Evolutionary conservation across 2,329 filamentous ascomycete species (phyloP).

Genomic region (Sporothrix pseudoabietina): DNA sequence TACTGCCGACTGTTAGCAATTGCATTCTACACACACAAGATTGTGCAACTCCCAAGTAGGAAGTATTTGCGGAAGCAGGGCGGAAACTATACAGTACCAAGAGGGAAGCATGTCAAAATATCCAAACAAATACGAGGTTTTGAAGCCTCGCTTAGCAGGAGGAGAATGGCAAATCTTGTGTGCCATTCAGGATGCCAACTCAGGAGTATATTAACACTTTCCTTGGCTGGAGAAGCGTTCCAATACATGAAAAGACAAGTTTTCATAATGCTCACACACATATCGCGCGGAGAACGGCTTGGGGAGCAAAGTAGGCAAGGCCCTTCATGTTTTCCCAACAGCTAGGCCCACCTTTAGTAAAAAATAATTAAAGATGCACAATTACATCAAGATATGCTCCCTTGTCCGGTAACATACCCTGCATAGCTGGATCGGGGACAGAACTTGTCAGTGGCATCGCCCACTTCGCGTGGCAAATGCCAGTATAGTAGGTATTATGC

Average conservation of each 20-base stretch:
- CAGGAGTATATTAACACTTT: not conserved
- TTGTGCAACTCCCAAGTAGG: not conserved
- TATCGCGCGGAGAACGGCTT: not conserved
- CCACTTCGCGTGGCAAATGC: not conserved
- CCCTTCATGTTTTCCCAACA: not conserved
- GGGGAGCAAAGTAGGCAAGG: not conserved
- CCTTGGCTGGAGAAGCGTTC: not conserved
- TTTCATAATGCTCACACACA: not conserved
- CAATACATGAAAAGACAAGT: not conserved
- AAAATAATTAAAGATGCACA: not conserved
- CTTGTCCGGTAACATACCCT: not conserved
- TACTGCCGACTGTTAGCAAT: not conserved
- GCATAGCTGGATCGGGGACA: not conserved
- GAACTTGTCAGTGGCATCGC: not conserved
- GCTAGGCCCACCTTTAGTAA: not conserved
- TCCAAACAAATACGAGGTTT: slow-evolving; percentile 23
- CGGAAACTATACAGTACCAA: not conserved
- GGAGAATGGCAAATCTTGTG: not conserved
- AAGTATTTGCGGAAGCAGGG: not conserved
- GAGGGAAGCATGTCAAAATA: not conserved
- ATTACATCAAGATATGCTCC: not conserved
- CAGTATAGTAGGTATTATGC: not conserved
- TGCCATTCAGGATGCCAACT: not conserved
- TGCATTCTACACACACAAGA: not conserved
- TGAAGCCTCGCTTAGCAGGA: not conserved